Base-by-base conservation (phyloP, 2,329 filamentous ascomycete genomes). In the Beauveria sp. region DNA sequence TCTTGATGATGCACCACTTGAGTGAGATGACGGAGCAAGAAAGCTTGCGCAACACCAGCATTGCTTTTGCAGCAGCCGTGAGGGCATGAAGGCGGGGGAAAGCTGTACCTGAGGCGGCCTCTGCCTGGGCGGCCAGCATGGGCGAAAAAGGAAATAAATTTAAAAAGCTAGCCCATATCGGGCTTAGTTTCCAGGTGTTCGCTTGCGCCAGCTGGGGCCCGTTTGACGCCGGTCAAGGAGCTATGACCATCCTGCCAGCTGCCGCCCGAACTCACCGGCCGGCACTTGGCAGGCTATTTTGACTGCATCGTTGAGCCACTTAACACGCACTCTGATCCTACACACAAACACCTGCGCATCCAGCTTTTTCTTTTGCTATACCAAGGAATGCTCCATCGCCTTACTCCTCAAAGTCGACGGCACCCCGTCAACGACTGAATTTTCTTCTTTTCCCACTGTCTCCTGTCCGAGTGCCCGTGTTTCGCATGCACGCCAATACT, bases 181-280 rank as follows among this genome's bases (percentile, higher is more conserved):
- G 24, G 41, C 28, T 30, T 55, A 48, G 58, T 34, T 9, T 30
- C 16, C 14, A 2, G n/a, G 20, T 18, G 41, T 50, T 55, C 51
- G 51, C 58, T 48, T 48, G 24, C 58, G 51, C 58, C 58, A 60
- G 58, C 30, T 30, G 50, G 30, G 30, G 16, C 51, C 50, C 51
- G 22, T 40, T 55, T 55, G 58, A 40, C 51, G 58, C 58, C 37
- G 43, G 48, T 9, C 10, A 12, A 30, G 50, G 58, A 60, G 58
- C 58, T 55, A 60, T 60, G 58, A 55, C 58, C 58, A 60, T 20
- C 40, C 48, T 59, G 57, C 47, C 55, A 59, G 34, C 57, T 59
- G 40, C 44, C 55, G 20, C 26, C 57, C 47, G 48, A 46, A 50
- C 48, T 52, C 37, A 10, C 46, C 47, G 46, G 47, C 24, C 26